Evolutionary conservation across 805 yeast species (phyloP).

Genomic region (Ogataea siamensis): DNA sequence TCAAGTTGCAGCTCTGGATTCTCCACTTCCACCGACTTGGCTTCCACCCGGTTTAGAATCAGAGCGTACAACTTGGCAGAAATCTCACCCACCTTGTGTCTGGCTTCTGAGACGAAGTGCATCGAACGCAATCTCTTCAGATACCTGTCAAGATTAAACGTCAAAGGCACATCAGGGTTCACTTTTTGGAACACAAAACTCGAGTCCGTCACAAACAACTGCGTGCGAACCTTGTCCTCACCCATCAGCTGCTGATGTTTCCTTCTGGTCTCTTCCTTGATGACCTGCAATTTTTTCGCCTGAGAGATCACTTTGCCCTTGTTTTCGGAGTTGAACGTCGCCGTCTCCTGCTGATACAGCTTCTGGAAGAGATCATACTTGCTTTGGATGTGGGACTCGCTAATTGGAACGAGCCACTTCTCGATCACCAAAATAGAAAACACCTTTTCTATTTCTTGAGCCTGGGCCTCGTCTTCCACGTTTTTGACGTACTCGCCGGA

Average conservation of each 20-base stretch:
- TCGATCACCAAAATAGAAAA: conserved; percentile 47
- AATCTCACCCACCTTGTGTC: conserved; percentile 66
- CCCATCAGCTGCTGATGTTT: conserved; percentile 22
- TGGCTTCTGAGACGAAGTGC: conserved; percentile 61
- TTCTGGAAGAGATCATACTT: conserved; percentile 32
- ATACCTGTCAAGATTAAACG: conserved; percentile 64
- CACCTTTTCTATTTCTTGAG: conserved; percentile 34
- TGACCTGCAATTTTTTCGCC: conserved; percentile 55
- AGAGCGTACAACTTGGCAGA: conserved; percentile 62
- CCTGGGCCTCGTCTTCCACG: conserved; percentile 25
- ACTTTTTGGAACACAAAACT: conserved; percentile 37
- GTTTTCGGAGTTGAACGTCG: conserved; percentile 30
- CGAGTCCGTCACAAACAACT: conserved; percentile 13
- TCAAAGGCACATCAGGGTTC: conserved; percentile 48
- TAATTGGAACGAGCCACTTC: conserved; percentile 51
- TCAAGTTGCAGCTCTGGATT: conserved; percentile 26
- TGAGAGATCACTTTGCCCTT: conserved; percentile 43
- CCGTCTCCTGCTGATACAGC: conserved; percentile 40
- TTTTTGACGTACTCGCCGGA: conserved; percentile 47
- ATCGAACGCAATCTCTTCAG: conserved; percentile 63
- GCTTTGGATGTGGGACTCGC: conserved; percentile 31
- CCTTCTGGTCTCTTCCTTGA: conserved; percentile 52
- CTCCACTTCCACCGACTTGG: conserved; percentile 40
- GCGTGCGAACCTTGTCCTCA: conserved; percentile 15
- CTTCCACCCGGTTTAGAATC: conserved; percentile 59